Percentiles rank a stretch among this genome's conserved stretches.
phyloP scores from a whole-genome alignment of 208 protist species.

The Zelonia costaricensis region DNA sequence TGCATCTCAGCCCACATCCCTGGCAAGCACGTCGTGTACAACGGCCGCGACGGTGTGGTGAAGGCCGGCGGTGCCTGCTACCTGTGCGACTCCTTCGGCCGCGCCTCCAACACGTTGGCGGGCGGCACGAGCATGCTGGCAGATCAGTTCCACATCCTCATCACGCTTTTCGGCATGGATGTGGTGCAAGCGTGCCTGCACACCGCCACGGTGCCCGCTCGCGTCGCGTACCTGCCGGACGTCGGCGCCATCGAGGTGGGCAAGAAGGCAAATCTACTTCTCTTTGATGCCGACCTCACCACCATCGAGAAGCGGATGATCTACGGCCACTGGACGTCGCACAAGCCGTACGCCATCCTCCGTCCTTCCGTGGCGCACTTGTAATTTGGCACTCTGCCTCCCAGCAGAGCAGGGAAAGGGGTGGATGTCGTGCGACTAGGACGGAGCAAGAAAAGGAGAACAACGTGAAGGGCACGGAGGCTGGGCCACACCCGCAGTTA shows the following conservation, averaged over 20 bases:
- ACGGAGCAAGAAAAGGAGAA: too few relatives aligned
- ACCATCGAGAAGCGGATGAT: slow-evolving; percentile 64
- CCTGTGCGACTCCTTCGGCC: slow-evolving; percentile 56
- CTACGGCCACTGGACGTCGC: slow-evolving; percentile 39
- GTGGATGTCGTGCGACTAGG: too few relatives aligned
- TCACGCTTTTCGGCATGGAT: slow-evolving; percentile 56
- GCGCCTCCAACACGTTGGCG: slow-evolving; percentile 49
- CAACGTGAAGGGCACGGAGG: too few relatives aligned
- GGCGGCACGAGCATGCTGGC: slow-evolving; percentile 62
- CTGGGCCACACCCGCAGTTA: too few relatives aligned
- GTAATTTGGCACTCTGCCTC: too few relatives aligned
- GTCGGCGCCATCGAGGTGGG: slow-evolving; percentile 46
- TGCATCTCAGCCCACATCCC: slow-evolving; percentile 63
- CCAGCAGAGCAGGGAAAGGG: background rate
- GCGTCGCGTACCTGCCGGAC: slow-evolving; percentile 47
- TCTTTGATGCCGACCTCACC: slow-evolving; percentile 54
- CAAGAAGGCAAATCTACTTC: slow-evolving; percentile 62
- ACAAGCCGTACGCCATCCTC: slow-evolving; percentile 49
- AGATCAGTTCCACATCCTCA: slow-evolving; percentile 64
- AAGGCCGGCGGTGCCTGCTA: slow-evolving; percentile 58
- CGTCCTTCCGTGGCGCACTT: slow-evolving; percentile 57
- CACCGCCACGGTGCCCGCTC: slow-evolving; percentile 62
- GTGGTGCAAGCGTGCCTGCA: slow-evolving; percentile 54
- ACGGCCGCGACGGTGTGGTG: slow-evolving; percentile 56
- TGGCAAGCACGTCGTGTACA: slow-evolving; percentile 62